These are phyloP conservation scores for Stephanodiscus minutulus DNA, from an alignment of 108 stramenopile genomes.

Conservation along the genomic window DNA sequence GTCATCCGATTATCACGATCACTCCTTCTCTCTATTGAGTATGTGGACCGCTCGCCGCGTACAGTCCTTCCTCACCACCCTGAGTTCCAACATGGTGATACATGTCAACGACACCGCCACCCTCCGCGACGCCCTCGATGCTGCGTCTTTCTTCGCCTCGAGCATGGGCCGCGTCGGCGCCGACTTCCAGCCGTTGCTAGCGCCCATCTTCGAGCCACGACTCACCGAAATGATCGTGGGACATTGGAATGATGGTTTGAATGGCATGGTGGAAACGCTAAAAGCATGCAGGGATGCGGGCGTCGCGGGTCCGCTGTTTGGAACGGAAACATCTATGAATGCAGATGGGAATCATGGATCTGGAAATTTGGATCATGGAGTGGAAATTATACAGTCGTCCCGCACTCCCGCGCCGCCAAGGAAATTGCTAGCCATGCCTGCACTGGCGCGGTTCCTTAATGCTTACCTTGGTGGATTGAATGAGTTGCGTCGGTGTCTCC, in stretches of 20 bases:
- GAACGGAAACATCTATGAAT: slow-evolving; percentile 31
- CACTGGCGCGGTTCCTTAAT: slow-evolving; percentile 83
- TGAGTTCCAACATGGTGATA: slow-evolving; percentile 48
- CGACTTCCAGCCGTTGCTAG: slow-evolving; percentile 78
- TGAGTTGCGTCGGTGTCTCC: slow-evolving; percentile 82
- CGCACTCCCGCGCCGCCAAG: slow-evolving; percentile 65
- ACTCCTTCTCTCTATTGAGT: slow-evolving; percentile 64
- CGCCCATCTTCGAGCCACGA: slow-evolving; percentile 69
- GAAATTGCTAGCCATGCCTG: slow-evolving; percentile 74
- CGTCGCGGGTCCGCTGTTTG: slow-evolving; percentile 69
- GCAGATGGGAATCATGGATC: slow-evolving; percentile 18
- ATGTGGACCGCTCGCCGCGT: slow-evolving; percentile 84
- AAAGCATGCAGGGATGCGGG: slow-evolving; percentile 81
- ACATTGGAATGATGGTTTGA: slow-evolving; percentile 73
- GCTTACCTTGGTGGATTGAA: slow-evolving; percentile 77
- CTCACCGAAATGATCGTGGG: slow-evolving; percentile 56
- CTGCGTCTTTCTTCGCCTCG: slow-evolving; percentile 77
- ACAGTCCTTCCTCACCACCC: slow-evolving; percentile 67
- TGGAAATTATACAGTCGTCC: slow-evolving; percentile 35
- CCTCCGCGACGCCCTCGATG: slow-evolving; percentile 83
- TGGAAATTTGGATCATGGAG: slow-evolving; percentile 11
- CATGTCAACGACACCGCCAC: slow-evolving; percentile 66
- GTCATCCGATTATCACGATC: slow-evolving; percentile 35
- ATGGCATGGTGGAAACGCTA: slow-evolving; percentile 65
- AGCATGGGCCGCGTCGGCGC: slow-evolving; percentile 87